phyloP scores from a whole-genome alignment of 768 basidiomycete genomes.

The Lyophyllum shimeji region DNA sequence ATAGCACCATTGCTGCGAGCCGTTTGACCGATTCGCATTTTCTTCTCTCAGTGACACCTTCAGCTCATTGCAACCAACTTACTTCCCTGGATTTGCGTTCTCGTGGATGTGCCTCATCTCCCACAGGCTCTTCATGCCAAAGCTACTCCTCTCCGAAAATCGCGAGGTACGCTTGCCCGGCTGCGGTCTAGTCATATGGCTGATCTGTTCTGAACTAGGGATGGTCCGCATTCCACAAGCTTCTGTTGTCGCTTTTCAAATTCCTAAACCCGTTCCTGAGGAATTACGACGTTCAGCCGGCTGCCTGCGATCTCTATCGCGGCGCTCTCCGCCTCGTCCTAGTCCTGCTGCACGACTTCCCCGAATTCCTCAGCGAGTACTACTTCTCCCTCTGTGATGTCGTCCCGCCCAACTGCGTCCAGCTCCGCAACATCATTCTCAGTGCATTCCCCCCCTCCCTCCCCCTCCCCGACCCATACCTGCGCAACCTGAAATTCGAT shows the following conservation, averaged over 20 bases:
- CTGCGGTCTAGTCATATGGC: neutral
- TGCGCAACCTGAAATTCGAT: constrained; percentile 73
- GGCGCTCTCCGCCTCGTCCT: constrained; percentile 89
- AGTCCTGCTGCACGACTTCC: constrained; percentile 97
- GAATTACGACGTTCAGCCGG: constrained; percentile 73
- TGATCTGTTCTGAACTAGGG: constrained; percentile 46
- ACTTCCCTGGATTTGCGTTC: constrained; percentile 98
- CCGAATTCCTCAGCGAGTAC: constrained; percentile 95
- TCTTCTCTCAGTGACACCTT: constrained; percentile 73
- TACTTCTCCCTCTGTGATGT: constrained; percentile 95
- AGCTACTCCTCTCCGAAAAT: constrained; percentile 82
- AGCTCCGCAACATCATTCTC: constrained; percentile 94
- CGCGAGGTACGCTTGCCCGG: constrained; percentile 60
- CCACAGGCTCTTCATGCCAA: constrained; percentile 97
- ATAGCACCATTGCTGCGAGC: neutral
- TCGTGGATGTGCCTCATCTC: constrained; percentile 98
- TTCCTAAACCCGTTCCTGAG: constrained; percentile 92
- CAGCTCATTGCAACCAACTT: constrained; percentile 92
- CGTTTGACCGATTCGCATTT: constrained; percentile 6
- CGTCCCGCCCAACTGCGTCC: constrained; percentile 90
- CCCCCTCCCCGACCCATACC: constrained; percentile 82
- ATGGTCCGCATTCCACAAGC: constrained; percentile 95
- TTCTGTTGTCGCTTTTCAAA: constrained; percentile 90
- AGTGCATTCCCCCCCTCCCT: constrained; percentile 89
- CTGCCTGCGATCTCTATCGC: constrained; percentile 85